Base-by-base conservation (phyloP, 1,284 basidiomycete species). In the Rugosomyces carneus region DNA sequence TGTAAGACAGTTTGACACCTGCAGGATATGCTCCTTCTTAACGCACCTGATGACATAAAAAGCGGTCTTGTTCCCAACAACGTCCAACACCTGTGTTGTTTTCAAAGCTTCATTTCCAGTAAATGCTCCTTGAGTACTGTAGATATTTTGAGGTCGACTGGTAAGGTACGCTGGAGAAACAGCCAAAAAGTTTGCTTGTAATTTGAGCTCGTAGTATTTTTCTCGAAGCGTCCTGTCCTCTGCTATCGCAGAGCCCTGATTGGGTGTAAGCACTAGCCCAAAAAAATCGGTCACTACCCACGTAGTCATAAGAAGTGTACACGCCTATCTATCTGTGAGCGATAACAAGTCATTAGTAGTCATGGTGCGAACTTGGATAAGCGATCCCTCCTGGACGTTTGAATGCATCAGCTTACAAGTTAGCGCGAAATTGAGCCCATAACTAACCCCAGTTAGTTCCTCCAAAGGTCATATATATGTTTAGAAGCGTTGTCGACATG, bases 271-370 rank as follows among this genome's bases (percentile, higher is more conserved):
- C 29, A 42, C 31, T 1, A 34, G 18, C 7, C n/a, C 27, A 20
- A 35, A 15, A 23, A 3, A 31, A 8, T 41, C 13, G 34, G 10
- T 11, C 4, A 35, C 19, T 18, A 53, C 63, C 48, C 48, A 70
- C 72, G 47, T 75, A 73, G 53, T 75, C 73, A 46, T 75, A 75
- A 3, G 70, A 72, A 4, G 73, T 70, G 45, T 74, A 75, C 10
- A 67, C 69, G 37, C 67, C 66, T 62, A 18, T 10, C 11, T 16
- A 26, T 24, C 29, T 26, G 31, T 24, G 44, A 27, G 35, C 37
- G 42, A 43, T 23, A 10, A 16, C 7, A 7, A 23, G 18, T 26
- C 34, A 40, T 16, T 34, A 38, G 21, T 3, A 36, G 15, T 21
- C 5, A 31, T 2, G 10, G 2, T 23, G 40, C 53, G 35, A 42